Base-by-base conservation (phyloP, 306 rosid genomes). In the Hippophae tibetana region DNA sequence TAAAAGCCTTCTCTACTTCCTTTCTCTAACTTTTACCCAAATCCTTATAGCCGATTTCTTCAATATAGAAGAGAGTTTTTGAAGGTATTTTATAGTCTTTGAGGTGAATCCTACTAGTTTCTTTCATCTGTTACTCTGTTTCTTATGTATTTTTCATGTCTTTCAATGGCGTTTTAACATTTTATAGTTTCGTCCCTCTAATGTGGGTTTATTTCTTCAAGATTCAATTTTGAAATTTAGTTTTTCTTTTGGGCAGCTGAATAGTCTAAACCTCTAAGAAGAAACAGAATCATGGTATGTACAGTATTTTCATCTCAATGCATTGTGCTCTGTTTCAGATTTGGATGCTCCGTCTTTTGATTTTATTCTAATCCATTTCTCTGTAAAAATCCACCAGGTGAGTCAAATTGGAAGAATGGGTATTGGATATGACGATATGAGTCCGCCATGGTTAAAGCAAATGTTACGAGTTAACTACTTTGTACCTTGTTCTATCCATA, bases 391-490 rank as follows among this genome's bases (percentile, higher is more conserved):
- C 10, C 0, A 47, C 11, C 50, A 78, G 82, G 76, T 78, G 79
- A 78, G 79, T 66, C 70, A 73, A 11, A 14, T 69, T 26, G 72
- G 64, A 7, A 56, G 56, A 64, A 10, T 69, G 7, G 70, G 52
- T 23, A 62, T 55, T 10, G 58, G 56, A 3, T 56, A 62, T 12
- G 74, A 43, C 1, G 60, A 38, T 26, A 50, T 57, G 60, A 61
- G 64, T 5, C 84, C 84, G 13, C 54, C 68, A 0, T 79, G 84
- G 84, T 47, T 79, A 41, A 69, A 64, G 40, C 73, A 78, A 52
- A 64, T 79, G 81, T 68, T 79, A 11, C 59, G 54, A 48, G 73
- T 68, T 7, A 57, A 48, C 13, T 79, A 71, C 62, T 79, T 79
- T 47, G 47, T 8, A 40, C 49, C 72, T 12, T 79, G 84, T 54